Evolutionary conservation across 2,329 filamentous ascomycete species (phyloP).

Genomic region (Pseudofabraea citricarpa): DNA sequence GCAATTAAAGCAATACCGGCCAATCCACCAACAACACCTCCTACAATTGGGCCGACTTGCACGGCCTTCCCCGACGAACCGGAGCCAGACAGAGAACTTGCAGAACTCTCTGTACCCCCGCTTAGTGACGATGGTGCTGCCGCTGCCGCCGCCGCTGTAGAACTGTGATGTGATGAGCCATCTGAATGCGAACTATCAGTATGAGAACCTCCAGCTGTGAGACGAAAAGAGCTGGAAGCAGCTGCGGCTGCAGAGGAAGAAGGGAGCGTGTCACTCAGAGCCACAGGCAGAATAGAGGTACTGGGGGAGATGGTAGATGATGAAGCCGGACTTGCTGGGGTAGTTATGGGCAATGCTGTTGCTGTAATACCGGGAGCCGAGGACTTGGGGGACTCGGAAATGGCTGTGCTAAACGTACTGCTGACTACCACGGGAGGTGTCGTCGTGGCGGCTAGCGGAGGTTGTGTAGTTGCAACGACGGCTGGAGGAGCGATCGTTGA

Average conservation of each 20-base stretch:
- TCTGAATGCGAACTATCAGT: background rate
- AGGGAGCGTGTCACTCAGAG: conserved; percentile 18
- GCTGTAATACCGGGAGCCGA: background rate
- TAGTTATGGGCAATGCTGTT: background rate
- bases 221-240: conserved; percentile 6
- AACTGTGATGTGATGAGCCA: background rate
- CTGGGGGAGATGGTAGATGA: conserved; percentile 20
- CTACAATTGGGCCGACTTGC: conserved; percentile 20
- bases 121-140: background rate
- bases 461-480: background rate
- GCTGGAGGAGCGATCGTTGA: background rate
- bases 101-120: background rate
- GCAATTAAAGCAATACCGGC: conserved; percentile 21
- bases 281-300: conserved; percentile 17
- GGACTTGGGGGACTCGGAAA: background rate
- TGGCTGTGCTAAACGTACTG: background rate
- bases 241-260: conserved; percentile 10
- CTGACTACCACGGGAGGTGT: background rate
- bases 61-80: conserved; percentile 7
- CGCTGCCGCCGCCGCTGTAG: background rate
- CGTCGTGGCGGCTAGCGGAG: background rate
- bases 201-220: too few species aligned
- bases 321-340: conserved; percentile 14
- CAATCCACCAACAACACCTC: conserved; percentile 23
- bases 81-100: background rate